These are phyloP conservation scores for Populus euphratica DNA, from an alignment of 345 rosid species.

Conservation along the genomic window DNA sequence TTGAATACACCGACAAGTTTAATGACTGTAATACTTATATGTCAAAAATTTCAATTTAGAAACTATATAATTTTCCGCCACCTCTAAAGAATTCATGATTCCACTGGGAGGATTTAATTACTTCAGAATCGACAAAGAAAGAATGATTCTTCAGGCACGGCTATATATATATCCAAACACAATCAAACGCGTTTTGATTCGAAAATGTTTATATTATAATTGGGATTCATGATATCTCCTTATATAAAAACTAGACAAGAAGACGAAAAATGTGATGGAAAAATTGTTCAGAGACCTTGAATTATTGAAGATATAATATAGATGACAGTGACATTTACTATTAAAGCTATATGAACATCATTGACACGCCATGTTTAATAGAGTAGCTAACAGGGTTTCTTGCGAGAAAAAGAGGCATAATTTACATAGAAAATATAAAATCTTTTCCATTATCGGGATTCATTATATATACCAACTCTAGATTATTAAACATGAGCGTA, in stretches of 20 bases:
- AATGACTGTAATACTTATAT: too few species aligned
- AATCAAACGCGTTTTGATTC: background rate
- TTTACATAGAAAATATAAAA: background rate
- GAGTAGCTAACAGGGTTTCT: too few species aligned
- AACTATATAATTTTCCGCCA: background rate
- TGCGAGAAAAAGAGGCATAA: background rate
- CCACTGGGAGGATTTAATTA: background rate
- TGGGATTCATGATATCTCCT: background rate
- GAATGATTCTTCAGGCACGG: background rate
- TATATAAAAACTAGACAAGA: background rate
- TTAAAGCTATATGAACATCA: background rate
- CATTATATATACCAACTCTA: background rate
- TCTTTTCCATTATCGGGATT: background rate
- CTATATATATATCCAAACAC: background rate
- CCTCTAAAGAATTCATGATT: background rate
- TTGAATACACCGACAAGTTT: too few species aligned
- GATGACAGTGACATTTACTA: background rate
- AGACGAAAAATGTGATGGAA: background rate
- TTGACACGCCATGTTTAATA: too few species aligned
- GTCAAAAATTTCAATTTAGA: too few species aligned
- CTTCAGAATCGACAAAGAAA: background rate
- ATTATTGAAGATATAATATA: background rate
- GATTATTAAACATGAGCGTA: background rate
- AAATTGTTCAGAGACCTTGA: background rate
- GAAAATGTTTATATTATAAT: background rate